Conservation (phyloP, 2,329 filamentous ascomycete species). For the Fusarium virguliforme region DNA sequence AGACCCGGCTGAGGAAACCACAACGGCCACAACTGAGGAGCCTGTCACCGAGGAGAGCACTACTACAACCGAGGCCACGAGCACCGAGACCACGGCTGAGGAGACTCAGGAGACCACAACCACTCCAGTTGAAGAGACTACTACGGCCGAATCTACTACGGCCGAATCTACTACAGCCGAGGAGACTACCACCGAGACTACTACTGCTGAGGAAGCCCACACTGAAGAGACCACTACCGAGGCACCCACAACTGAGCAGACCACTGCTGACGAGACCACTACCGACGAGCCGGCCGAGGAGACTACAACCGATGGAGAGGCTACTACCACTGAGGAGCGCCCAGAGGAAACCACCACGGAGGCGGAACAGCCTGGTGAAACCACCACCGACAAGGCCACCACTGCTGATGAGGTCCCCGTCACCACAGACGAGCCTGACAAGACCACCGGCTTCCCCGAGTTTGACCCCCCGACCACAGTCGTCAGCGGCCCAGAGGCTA, state of each 20-base stretch:
- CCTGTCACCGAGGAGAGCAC: no score
- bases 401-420: neutral
- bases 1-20: no score
- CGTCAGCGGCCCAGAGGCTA: constrained; percentile 5
- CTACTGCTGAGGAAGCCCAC: neutral
- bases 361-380: neutral
- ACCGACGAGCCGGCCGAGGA: neutral
- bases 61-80: no score
- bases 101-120: neutral
- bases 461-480: constrained; percentile 5
- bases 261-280: neutral
- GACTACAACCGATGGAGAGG: neutral
- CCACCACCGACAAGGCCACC: neutral
- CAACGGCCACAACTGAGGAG: no score
- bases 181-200: constrained; percentile 2
- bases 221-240: neutral
- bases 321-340: neutral
- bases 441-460: constrained; percentile 1
- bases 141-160: neutral
- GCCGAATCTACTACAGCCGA: neutral
- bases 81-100: no score
- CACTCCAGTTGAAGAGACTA: neutral
- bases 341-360: neutral
- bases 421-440: neutral
- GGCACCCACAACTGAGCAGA: neutral